Evolutionary conservation across 129 eudicot genomes (phyloP).

Genomic region (Artemisia argyi): DNA sequence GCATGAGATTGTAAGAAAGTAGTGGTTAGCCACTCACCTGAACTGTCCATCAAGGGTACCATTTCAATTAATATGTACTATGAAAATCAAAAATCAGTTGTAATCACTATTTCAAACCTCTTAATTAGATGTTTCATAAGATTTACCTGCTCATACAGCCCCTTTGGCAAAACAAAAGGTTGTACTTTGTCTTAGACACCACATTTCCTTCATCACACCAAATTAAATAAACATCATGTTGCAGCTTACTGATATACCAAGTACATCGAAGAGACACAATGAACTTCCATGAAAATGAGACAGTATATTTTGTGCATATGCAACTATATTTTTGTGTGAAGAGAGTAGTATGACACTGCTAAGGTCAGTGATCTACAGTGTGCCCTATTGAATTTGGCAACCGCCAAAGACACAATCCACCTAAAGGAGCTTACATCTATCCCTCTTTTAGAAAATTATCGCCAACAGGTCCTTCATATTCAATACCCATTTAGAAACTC

Average conservation of each 20-base stretch:
- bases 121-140: slow-evolving; percentile 1
- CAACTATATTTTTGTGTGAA: no score
- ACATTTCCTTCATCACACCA: slow-evolving; percentile 74
- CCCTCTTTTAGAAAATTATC: neutral
- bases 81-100: neutral
- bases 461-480: no score
- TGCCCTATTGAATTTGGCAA: neutral
- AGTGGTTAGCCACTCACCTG: no score
- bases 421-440: neutral
- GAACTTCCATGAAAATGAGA: neutral
- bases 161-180: slow-evolving; percentile 82
- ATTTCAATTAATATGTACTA: slow-evolving; percentile 20
- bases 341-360: no score
- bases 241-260: slow-evolving; percentile 20
- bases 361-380: no score
- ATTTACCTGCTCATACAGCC: slow-evolving; percentile 94
- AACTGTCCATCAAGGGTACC: slow-evolving; percentile 8
- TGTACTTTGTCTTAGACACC: slow-evolving; percentile 93
- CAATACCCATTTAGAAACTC: no score
- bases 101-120: neutral
- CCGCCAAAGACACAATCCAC: neutral
- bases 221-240: neutral
- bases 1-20: no score
- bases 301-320: no score
- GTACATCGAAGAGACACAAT: neutral